Evolutionary conservation across 345 rosid genomes (phyloP).

Genomic region (Salix suchowensis): DNA sequence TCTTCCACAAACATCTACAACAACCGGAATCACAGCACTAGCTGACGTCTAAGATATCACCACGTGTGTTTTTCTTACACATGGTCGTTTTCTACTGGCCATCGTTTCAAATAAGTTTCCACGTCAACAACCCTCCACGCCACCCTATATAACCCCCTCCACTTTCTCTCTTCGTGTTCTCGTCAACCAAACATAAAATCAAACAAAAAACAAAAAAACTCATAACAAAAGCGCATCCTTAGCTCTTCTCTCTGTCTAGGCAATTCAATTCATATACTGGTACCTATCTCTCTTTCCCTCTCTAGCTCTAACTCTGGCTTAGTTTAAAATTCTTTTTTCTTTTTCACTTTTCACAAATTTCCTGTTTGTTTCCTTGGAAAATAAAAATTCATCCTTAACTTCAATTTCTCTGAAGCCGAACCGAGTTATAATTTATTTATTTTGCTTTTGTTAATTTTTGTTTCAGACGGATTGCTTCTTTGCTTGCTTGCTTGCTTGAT

Average conservation of each 20-base stretch:
- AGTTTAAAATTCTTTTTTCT: too few species aligned
- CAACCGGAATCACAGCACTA: background rate
- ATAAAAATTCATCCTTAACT: background rate
- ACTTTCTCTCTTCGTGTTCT: background rate
- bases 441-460: background rate
- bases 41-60: background rate
- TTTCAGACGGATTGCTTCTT: background rate
- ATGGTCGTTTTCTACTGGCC: background rate
- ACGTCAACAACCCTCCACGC: background rate
- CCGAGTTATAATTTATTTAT: background rate
- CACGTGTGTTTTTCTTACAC: constrained; percentile 5
- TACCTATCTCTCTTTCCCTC: background rate
- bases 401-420: background rate
- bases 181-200: background rate
- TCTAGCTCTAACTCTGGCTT: too few species aligned
- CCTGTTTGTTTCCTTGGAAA: background rate
- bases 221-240: background rate
- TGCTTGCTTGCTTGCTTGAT: background rate
- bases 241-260: background rate
- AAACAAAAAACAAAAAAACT: background rate
- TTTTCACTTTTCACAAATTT: background rate
- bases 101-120: background rate
- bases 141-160: background rate
- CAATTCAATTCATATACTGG: background rate
- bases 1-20: background rate